A percentile compares a stretch with the other conserved stretches of the same genome.
These are phyloP conservation scores for Schoenoplectus triqueter DNA, from an alignment of 202 grass and related monocot genomes.

Conservation along the genomic window DNA sequence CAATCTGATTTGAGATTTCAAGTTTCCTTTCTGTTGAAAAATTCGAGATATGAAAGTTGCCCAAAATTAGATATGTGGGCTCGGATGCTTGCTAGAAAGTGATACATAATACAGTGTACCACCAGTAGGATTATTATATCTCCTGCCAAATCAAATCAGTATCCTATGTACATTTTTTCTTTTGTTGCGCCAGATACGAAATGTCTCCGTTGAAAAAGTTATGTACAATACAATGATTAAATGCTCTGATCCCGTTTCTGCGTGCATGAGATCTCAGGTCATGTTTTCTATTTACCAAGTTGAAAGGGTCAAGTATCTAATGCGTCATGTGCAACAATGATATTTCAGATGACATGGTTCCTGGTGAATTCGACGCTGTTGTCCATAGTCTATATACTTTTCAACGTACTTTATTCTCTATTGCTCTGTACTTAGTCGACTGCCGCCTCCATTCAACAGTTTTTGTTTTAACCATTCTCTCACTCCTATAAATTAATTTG, in stretches of 20 bases:
- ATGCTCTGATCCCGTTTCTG: not conserved
- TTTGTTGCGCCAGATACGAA: not conserved
- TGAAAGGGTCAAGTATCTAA: not conserved
- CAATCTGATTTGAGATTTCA: not conserved
- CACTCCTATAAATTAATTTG: not conserved
- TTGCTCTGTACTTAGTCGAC: conserved; percentile 32
- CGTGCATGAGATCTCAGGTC: not conserved
- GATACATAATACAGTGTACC: not conserved
- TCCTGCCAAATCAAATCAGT: not conserved
- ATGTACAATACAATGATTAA: not conserved
- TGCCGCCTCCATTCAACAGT: not conserved
- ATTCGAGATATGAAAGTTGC: not conserved
- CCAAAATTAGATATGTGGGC: not conserved
- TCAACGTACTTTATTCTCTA: not conserved
- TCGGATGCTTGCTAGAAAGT: conserved; percentile 19
- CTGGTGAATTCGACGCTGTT: not conserved
- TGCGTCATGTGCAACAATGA: conserved; percentile 13
- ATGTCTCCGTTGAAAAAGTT: not conserved
- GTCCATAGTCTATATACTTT: not conserved
- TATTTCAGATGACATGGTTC: not conserved
- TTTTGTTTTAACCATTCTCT: conserved; percentile 31
- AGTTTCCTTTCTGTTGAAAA: not conserved
- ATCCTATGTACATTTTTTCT: not conserved
- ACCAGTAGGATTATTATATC: not conserved
- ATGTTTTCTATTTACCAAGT: not conserved